Conservation (phyloP, 495 filamentous ascomycete species). For the Penicillium goetzii region DNA sequence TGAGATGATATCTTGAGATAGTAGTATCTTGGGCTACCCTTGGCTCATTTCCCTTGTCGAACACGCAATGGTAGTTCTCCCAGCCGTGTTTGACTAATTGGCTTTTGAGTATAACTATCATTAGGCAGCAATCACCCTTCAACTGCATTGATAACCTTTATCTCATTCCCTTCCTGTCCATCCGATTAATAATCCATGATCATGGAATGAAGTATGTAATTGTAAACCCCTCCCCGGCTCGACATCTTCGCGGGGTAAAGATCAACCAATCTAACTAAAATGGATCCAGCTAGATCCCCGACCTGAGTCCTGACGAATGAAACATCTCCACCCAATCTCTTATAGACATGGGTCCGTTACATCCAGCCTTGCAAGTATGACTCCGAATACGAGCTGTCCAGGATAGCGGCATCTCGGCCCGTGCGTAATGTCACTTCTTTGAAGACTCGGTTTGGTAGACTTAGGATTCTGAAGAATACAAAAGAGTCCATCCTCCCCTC, state of each 20-base stretch:
- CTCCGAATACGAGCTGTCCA: slow-evolving; percentile 11
- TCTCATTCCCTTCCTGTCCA: not conserved
- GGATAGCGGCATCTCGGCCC: not conserved
- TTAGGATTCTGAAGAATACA: not conserved
- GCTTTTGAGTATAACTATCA: not conserved
- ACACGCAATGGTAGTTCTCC: not conserved
- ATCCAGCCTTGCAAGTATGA: not conserved
- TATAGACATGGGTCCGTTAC: not conserved
- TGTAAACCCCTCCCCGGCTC: too few species aligned
- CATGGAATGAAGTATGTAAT: too few species aligned
- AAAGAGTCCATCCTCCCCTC: not conserved
- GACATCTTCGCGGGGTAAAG: not conserved
- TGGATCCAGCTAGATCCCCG: not conserved
- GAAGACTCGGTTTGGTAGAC: not conserved
- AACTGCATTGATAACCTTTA: not conserved
- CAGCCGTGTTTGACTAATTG: not conserved
- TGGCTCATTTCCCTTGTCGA: too few species aligned
- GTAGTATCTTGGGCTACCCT: too few species aligned
- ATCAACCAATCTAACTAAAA: not conserved
- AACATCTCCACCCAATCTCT: not conserved
- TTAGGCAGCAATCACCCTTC: not conserved
- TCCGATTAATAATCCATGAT: not conserved
- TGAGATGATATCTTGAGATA: too few species aligned
- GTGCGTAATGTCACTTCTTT: not conserved
- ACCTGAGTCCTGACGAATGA: not conserved